These are phyloP conservation scores for Coemansia sp. DNA, from an alignment of 192 early-diverging fungal genomes.

Conservation along the genomic window DNA sequence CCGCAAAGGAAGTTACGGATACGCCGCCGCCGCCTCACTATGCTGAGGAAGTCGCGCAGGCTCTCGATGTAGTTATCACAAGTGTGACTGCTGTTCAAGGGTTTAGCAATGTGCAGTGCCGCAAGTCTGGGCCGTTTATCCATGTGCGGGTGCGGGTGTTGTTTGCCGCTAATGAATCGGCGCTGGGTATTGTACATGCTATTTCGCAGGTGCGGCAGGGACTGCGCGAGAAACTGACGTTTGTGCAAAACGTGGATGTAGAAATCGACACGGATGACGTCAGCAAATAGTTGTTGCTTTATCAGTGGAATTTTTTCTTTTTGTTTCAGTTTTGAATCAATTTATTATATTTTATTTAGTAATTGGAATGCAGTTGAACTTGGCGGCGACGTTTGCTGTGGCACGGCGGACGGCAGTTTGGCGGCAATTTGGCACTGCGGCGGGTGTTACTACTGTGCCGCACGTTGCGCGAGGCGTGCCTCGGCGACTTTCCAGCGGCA, in stretches of 20 bases:
- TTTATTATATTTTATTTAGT: background rate
- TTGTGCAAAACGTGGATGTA: constrained; percentile 40
- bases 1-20: constrained; percentile 58
- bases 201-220: constrained; percentile 15
- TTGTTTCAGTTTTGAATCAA: background rate
- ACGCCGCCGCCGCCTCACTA: constrained; percentile 35
- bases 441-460: background rate
- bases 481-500: background rate
- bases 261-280: constrained; percentile 9
- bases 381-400: background rate
- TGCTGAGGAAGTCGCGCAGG: constrained; percentile 25
- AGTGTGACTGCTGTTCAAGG: constrained; percentile 9
- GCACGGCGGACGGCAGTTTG: background rate
- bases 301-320: background rate
- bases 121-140: constrained; percentile 47
- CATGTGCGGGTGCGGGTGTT: constrained; percentile 26
- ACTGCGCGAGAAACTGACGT: constrained; percentile 20
- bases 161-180: constrained; percentile 24
- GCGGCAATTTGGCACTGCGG: background rate
- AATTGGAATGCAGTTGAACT: background rate
- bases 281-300: background rate
- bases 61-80: constrained; percentile 10
- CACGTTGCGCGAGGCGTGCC: background rate
- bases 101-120: constrained; percentile 28
- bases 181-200: constrained; percentile 14